Evolutionary conservation across 2,329 filamentous ascomycete species (phyloP), one percentile per base, ranked within the genome.

Genomic region (Paradendryphiella salina): DNA sequence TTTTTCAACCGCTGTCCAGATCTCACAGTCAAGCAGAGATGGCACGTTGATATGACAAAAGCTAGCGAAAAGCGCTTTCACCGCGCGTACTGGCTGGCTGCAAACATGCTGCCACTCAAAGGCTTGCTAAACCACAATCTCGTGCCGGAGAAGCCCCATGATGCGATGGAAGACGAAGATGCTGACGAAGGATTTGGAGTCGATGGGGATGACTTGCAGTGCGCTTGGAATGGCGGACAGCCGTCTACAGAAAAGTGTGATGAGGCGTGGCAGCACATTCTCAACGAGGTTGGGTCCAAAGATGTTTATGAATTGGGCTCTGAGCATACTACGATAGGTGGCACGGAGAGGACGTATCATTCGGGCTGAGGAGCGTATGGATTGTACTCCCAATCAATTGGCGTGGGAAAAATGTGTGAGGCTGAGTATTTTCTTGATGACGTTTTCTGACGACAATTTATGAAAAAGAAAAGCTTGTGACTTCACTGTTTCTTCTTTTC

Each of bases 51-150:
- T 14, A 57, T 57, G 49, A 5, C 11, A 6, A 57, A 43, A 3
- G 50, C 65, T 2, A 42, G 7, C 1, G 57, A 66, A n/a, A 57
- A 43, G 33, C 57, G 66, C 2, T 71, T 67, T 28, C 67, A 70
- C 35, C 53, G 52, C 1, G 64, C 66, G 6, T 71, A 70, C 38
- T 70, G 66, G 66, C 41, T 63, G 3, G 56, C 60, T 0, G 68
- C 68, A 0, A 64, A 61, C 2, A 50, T 55, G 41, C 7, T 10
- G 3, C 47, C 48, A 2, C 21, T 69, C 5, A 42, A 44, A 0
- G 45, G 34, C 1, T 14, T 71, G 35, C 50, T 70, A n/a, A 58
- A 59, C 14, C 53, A 35, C 17, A 20, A 21, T 1, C 1, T n/a
- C 4, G 4, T 5, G 15, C 21, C 31, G 1, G 42, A 51, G 5